Conservation (phyloP, 2,329 filamentous ascomycete species). For the Penicillium sp. region DNA sequence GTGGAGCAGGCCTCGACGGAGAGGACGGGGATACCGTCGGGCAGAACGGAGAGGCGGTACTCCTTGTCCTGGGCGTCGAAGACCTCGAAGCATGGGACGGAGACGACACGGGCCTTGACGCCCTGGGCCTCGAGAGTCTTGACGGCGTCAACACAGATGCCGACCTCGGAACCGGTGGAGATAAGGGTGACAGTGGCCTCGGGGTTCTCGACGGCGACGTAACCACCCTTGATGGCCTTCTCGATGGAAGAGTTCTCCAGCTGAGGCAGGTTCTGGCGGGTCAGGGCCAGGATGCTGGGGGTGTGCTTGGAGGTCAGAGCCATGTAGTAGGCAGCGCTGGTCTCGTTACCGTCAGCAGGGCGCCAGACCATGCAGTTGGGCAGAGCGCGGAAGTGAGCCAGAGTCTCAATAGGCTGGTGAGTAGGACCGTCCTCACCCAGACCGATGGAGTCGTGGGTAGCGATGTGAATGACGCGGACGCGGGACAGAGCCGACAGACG, state of each 20-base stretch:
- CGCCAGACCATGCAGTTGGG: slow-evolving; percentile 99
- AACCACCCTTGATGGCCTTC: slow-evolving; percentile 91
- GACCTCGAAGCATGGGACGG: slow-evolving; percentile 94
- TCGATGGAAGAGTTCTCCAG: slow-evolving; percentile 92
- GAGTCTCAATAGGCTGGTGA: slow-evolving; percentile 98
- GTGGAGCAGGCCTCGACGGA: slow-evolving; percentile 97
- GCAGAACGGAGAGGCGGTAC: slow-evolving; percentile 89
- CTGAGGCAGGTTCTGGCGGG: slow-evolving; percentile 97
- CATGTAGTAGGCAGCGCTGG: slow-evolving; percentile 94
- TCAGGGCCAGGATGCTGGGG: slow-evolving; percentile 90
- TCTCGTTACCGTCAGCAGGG: slow-evolving; percentile 97
- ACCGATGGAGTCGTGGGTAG: slow-evolving; percentile 98
- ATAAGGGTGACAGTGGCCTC: slow-evolving; percentile 86
- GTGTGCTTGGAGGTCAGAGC: slow-evolving; percentile 87
- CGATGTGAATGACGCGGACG: slow-evolving; percentile 90
- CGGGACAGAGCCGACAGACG: slow-evolving; percentile 91
- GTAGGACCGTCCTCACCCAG: slow-evolving; percentile 98
- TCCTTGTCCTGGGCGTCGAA: slow-evolving; percentile 94
- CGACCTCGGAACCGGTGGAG: slow-evolving; percentile 94
- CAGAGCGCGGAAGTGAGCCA: slow-evolving; percentile 96
- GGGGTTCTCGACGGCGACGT: slow-evolving; percentile 82
- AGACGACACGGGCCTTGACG: slow-evolving; percentile 88
- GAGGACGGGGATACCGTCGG: slow-evolving; percentile 89
- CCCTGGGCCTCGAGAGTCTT: slow-evolving; percentile 87
- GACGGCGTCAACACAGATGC: slow-evolving; percentile 88